Evolutionary conservation across 768 basidiomycete species (phyloP), one percentile per base, ranked within the genome.

Genomic region (Trametes sanguinea): DNA sequence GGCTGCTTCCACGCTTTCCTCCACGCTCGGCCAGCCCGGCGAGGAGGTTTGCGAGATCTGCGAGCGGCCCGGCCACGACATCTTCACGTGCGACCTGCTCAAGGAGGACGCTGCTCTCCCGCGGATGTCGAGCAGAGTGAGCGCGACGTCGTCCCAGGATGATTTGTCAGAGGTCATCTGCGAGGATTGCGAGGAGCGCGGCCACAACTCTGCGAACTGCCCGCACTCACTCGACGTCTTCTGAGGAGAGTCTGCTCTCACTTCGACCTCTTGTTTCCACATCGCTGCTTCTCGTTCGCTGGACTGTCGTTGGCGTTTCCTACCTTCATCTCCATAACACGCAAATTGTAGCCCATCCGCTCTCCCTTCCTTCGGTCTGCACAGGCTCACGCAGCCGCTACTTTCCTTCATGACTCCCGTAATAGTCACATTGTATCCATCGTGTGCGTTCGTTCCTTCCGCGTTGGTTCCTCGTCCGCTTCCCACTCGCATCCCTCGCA

Each of bases 171-270:
- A 81, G 54, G 67, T 83, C 43, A 90, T 83, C 69, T 95, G 94
- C 72, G 89, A 87, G 55, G 92, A 95, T 65, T 95, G 94, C 71
- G 94, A 94, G 76, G 83, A 83, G 60, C 80, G 83, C 54, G 93
- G 92, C 7, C 93, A 95, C 72, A 69, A 79, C 40, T 84, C 92
- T 5, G 82, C 81, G 39, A 83, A 93, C 63, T 95, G 94, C 70
- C 92, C 92, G 43, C 85, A 93, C 73, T 92, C 92, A 10, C 74
- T 87, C 73, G 94, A 95, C 75, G 89, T 95, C 60, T 95, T 95
- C 76, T 95, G 76, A 77, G 29, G 35, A 27, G 42, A 35, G 43
- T 51, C 44, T 22, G 22, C 35, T 29, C 6, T 47, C 11, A 32
- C 39, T n/a, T 53, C 46, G n/a, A 27, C 48, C 27, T n/a, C 27